These are phyloP conservation scores for Metschnikowia shivogae DNA, from an alignment of 805 yeast species.

Conservation along the genomic window DNA sequence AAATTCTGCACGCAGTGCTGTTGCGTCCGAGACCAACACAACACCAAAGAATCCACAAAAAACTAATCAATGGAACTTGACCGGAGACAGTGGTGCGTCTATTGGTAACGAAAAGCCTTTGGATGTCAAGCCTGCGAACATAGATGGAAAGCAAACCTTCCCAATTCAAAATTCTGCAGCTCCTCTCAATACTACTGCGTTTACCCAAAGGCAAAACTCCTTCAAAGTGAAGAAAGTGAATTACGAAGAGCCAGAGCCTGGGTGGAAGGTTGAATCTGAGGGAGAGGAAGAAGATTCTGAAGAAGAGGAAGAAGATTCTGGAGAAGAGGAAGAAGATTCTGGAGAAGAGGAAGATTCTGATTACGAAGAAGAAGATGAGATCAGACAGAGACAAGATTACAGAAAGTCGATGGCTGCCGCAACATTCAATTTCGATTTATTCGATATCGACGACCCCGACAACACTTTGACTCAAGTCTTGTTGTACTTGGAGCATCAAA, in stretches of 20 bases:
- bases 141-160: neutral
- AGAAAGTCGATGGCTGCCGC: constrained; percentile 48
- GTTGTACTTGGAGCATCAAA: constrained; percentile 86
- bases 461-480: constrained; percentile 81
- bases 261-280: neutral
- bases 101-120: no score
- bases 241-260: constrained; percentile 7
- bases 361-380: constrained; percentile 29
- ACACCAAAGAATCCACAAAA: no score
- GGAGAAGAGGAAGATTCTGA: constrained; percentile 20
- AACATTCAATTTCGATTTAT: constrained; percentile 66
- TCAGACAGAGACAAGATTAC: constrained; percentile 41
- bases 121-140: no score
- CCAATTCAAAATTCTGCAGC: neutral
- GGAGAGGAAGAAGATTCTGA: no score
- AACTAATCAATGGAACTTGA: no score
- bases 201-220: constrained; percentile 3
- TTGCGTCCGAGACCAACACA: no score
- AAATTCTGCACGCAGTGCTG: no score
- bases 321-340: constrained; percentile 12
- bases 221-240: constrained; percentile 17
- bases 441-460: constrained; percentile 83
- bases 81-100: no score
- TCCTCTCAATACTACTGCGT: neutral
- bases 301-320: no score